Base-by-base conservation (phyloP, 2,329 filamentous ascomycete species). In the Penicillium concentricum region DNA sequence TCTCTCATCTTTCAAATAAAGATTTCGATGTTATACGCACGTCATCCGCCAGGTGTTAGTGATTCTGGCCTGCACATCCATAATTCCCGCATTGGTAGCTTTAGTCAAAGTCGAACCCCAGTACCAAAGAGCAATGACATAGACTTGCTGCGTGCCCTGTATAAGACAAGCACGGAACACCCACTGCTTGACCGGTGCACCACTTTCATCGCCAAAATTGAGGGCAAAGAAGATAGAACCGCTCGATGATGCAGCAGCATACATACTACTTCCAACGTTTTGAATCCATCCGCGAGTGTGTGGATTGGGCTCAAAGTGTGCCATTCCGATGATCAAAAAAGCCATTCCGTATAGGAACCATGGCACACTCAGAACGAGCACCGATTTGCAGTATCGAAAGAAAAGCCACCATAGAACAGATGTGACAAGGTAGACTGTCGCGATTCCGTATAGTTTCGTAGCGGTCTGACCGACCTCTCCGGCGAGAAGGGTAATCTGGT, bases 401-500 rank as follows among this genome's bases (percentile, higher is more conserved):
- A 85, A 67, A 52, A 81, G 68, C 85, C 85, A 88, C 86, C 86
- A 89, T 30, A 84, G 59, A 12, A 84, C 72, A 0, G 84, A 86
- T 5, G 82, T 80, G 26, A 76, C 74, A 5, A 86, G 75, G 64
- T 87, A 88, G 22, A 86, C 82, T 8, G 76, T 79, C 0, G 84
- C 84, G 35, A 87, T 82, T 47, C 79, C 78, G 70, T 88, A 88
- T 0, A 88, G 75, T 64, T 85, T 83, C 32, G 74, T 70, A 4
- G 84, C 82, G 2, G 81, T 80, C 67, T 87, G 79, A 54, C 83
- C 85, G 20, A 84, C 77, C 62, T 85, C 81, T 18, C 86, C 86
- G 0, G 84, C 85, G 20, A 89, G 77, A n/a, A 89, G 77, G 0
- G 85, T 87, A 66, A 88, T 84, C 67, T 88, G 86, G 71, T 87